These are phyloP conservation scores for Echites panduratus DNA, from an alignment of 257 asterid genomes.

Conservation along the genomic window DNA sequence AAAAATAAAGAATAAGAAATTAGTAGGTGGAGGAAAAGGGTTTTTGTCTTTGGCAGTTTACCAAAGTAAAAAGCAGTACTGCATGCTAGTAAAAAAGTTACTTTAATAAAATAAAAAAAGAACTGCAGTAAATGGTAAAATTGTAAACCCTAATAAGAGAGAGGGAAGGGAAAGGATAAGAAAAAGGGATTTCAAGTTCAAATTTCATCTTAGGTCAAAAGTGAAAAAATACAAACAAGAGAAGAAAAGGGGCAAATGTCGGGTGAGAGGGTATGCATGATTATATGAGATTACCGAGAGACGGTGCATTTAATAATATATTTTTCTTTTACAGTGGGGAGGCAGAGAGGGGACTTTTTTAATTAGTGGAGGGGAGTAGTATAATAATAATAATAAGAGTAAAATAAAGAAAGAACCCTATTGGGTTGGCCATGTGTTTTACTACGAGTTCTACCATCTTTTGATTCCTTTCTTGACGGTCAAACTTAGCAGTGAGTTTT, in stretches of 20 bases:
- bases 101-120: too few relatives aligned
- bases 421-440: slow-evolving; percentile 40
- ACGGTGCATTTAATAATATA: slow-evolving; percentile 1
- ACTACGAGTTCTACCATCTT: slow-evolving; percentile 46
- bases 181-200: too few relatives aligned
- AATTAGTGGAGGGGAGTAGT: not conserved
- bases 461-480: slow-evolving; percentile 60
- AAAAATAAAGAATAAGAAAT: too few relatives aligned
- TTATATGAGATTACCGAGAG: slow-evolving; percentile 40
- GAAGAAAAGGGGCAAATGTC: slow-evolving; percentile 5
- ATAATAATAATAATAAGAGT: slow-evolving; percentile 1
- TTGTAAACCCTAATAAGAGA: slow-evolving; percentile 8
- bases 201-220: slow-evolving; percentile 20
- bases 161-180: not conserved
- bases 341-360: slow-evolving; percentile 15
- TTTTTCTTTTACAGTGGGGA: slow-evolving; percentile 18
- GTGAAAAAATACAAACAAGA: slow-evolving; percentile 3
- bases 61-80: not conserved
- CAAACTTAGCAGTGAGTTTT: slow-evolving; percentile 43
- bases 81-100: not conserved
- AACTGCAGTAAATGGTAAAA: not conserved
- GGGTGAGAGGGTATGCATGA: slow-evolving; percentile 36
- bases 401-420: too few relatives aligned
- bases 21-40: not conserved
- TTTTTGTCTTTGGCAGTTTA: not conserved